phyloP scores from a whole-genome alignment of 1,284 basidiomycete genomes.

The Marasmius fiardii region DNA sequence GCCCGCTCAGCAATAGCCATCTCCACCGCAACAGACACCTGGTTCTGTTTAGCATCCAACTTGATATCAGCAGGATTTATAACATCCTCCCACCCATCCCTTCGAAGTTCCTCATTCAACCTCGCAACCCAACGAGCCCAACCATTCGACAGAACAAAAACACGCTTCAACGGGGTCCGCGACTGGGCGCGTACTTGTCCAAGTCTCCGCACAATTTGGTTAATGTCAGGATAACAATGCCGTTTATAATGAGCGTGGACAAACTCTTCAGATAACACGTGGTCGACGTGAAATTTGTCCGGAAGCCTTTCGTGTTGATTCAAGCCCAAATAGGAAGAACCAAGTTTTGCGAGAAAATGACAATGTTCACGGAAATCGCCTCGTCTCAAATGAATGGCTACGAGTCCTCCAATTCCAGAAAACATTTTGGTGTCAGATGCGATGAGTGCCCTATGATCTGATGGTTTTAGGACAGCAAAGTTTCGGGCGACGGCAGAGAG shows the following conservation, averaged over 20 bases:
- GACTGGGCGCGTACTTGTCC: constrained; percentile 26
- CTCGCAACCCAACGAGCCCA: constrained; percentile 46
- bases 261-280: constrained; percentile 14
- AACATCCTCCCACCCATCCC: constrained; percentile 51
- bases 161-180: constrained; percentile 27
- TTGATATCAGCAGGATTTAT: constrained; percentile 38
- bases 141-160: constrained; percentile 61
- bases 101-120: constrained; percentile 39
- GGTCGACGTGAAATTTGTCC: constrained; percentile 42
- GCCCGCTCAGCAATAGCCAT: constrained; percentile 68
- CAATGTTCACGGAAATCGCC: constrained; percentile 69
- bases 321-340: constrained; percentile 50
- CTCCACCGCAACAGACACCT: constrained; percentile 62
- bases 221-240: constrained; percentile 56
- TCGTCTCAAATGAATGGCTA: constrained; percentile 64
- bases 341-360: constrained; percentile 47
- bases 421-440: constrained; percentile 17
- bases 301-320: constrained; percentile 49
- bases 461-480: constrained; percentile 41
- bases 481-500: constrained; percentile 48
- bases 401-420: constrained; percentile 40
- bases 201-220: constrained; percentile 47
- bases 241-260: constrained; percentile 36
- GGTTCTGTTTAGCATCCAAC: constrained; percentile 43
- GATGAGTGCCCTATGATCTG: constrained; percentile 17